phyloP scores from a whole-genome alignment of 192 early-diverging fungal species.

The Geosiphon pyriformis region DNA sequence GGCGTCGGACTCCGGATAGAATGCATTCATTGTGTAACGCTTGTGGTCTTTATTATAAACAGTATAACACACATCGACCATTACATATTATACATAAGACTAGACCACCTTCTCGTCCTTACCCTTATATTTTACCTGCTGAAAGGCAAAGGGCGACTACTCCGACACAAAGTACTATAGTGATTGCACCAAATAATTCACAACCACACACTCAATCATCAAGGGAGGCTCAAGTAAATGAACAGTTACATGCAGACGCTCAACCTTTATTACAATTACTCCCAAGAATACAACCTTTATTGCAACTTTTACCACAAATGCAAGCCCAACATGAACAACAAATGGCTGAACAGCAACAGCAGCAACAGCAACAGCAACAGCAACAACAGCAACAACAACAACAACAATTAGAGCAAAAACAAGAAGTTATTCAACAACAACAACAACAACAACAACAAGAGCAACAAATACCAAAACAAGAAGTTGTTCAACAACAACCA shows the following conservation, averaged over 20 bases:
- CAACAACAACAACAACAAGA: not conserved
- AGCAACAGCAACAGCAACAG: constrained; percentile 6
- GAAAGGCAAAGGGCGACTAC: not conserved
- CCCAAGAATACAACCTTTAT: constrained; percentile 2
- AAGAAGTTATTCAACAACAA: not conserved
- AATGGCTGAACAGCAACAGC: constrained; percentile 6
- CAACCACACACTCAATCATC: not conserved
- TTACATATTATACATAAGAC: constrained; percentile 51
- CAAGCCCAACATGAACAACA: constrained; percentile 8
- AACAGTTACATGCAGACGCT: not conserved
- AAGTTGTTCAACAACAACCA: not conserved
- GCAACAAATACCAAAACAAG: not conserved
- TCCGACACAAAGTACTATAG: not conserved
- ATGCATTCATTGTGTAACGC: constrained; percentile 87
- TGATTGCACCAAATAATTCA: not conserved
- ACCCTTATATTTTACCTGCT: constrained; percentile 26
- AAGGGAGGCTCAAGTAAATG: not conserved
- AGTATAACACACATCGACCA: constrained; percentile 78
- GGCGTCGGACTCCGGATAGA: constrained; percentile 76
- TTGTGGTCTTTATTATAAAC: constrained; percentile 89
- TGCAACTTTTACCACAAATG: not conserved
- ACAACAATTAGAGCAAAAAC: not conserved
- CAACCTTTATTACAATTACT: not conserved
- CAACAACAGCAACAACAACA: constrained; percentile 9
- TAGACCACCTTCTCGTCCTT: constrained; percentile 13